Evolutionary conservation across 768 basidiomycete species (phyloP).

Genomic region (Tricholoma matsutake): DNA sequence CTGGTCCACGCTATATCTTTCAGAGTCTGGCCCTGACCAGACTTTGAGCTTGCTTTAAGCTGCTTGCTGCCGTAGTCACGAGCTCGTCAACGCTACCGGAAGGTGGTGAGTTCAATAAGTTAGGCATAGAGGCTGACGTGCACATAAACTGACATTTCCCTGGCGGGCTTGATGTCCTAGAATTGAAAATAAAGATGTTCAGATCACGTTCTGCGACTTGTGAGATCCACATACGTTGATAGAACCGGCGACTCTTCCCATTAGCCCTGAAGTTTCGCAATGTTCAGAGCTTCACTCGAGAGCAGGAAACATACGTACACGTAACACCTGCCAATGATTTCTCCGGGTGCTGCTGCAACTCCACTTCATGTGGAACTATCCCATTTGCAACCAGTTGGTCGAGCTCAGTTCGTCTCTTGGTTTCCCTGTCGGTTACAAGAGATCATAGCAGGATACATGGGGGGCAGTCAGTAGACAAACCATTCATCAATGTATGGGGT

Average conservation of each 20-base stretch:
- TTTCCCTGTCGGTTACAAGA: constrained; percentile 46
- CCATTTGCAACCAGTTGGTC: constrained; percentile 56
- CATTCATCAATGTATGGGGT: constrained; percentile 78
- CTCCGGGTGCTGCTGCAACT: constrained; percentile 67
- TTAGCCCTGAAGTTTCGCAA: constrained; percentile 49
- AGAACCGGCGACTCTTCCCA: constrained; percentile 75
- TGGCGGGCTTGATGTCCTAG: constrained; percentile 80
- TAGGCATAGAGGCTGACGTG: background rate
- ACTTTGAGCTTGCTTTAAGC: constrained; percentile 43
- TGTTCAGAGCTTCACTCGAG: background rate
- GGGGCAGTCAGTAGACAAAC: constrained; percentile 31
- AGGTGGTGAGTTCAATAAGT: constrained; percentile 12
- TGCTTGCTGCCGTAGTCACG: constrained; percentile 63
- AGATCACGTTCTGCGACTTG: background rate
- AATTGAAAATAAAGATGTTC: constrained; percentile 5
- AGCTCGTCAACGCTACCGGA: constrained; percentile 72
- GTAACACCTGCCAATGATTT: constrained; percentile 53
- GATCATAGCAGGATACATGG: background rate
- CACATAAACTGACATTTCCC: constrained; percentile 62
- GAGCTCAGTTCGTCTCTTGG: constrained; percentile 56
- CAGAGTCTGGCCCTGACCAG: constrained; percentile 54
- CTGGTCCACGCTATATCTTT: background rate
- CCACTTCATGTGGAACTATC: constrained; percentile 72
- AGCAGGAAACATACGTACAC: constrained; percentile 41
- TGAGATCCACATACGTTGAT: constrained; percentile 45